Evolutionary conservation across 2,329 filamentous ascomycete species (phyloP), one percentile per base, ranked within the genome.

Genomic region (Fusarium sp.): DNA sequence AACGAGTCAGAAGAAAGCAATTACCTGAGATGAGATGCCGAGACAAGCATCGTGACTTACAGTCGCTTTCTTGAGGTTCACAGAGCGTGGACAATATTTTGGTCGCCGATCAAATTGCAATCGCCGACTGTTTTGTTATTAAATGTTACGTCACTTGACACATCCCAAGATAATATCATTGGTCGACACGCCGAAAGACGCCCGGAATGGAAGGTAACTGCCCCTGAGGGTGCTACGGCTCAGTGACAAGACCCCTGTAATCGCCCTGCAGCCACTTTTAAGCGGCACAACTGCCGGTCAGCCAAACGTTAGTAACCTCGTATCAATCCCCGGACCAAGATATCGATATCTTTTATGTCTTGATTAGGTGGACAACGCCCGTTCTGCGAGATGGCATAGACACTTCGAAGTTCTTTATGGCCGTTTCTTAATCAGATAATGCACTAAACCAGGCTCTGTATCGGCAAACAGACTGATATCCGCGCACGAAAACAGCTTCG

Each of bases 91-190:
- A 18, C 20, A 33, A 42, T 31, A 52, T 31, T 58, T 63, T 66
- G 67, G 65, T 69, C 60, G 70, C 59, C 70, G 66, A 71, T 45
- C 49, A 47, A 57, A 49, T 49, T 44, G 48, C 47, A 73, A 59
- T 74, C 63, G 71, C 75, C 75, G 75, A 77, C 45, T 71, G 47
- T 69, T 69, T 69, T 69, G 66, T 66, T 62, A 57, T 47, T 54
- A 41, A 42, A 44, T 48, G 51, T 70, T 73, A 74, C 72, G 64
- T 75, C 72, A 74, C 36, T 63, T 65, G 56, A 69, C 48, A 49
- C 26, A 44, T 18, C 1, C 17, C 1, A 0, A 1, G 4, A 5
- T 1, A 1, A 3, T 2, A 1, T 35, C 9, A 75, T 74, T 74
- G 72, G 72, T 14, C 33, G 15, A 10, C n/a, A 45, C 48, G 59